Evolutionary conservation across 495 filamentous ascomycete species (phyloP).

Genomic region (Podospora appendiculata): DNA sequence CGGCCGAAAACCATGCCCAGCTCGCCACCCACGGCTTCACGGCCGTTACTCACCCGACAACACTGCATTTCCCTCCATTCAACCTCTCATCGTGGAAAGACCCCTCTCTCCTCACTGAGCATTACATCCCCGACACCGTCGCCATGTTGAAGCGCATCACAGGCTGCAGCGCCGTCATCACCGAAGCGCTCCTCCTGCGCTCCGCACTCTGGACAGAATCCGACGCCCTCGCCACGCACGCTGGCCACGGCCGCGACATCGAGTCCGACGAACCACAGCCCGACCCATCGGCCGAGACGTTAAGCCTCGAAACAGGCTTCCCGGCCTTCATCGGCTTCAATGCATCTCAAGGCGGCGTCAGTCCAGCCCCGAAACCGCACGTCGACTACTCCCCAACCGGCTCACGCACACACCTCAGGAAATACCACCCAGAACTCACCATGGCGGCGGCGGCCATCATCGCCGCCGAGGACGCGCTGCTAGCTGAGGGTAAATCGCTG

Average conservation of each 20-base stretch:
- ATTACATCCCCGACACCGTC: conserved; percentile 9
- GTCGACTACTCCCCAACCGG: conserved; percentile 8
- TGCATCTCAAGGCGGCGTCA: conserved; percentile 1
- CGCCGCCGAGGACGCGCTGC: conserved; percentile 2
- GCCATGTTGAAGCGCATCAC: conserved; percentile 5
- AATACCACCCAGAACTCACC: conserved; percentile 1
- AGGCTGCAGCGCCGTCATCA: conserved; percentile 6
- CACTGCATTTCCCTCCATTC: conserved; percentile 6
- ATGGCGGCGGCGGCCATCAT: conserved; percentile 2
- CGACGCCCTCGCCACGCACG: neutral
- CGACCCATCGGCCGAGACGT: neutral
- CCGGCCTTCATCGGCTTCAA: conserved; percentile 9
- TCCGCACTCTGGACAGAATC: neutral
- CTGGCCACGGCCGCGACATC: neutral
- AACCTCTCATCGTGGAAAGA: conserved; percentile 2
- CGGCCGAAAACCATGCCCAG: neutral
- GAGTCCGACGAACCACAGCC: neutral
- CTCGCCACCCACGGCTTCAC: conserved; percentile 8
- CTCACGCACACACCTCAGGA: conserved; percentile 4
- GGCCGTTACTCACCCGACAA: conserved; percentile 2
- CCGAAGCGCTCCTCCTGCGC: neutral
- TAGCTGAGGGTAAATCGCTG: neutral
- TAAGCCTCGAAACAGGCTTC: neutral
- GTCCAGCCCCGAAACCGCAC: conserved; percentile 10
- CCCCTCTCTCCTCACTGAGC: conserved; percentile 2